A percentile compares a stretch with the other conserved stretches of the same genome.
These are phyloP conservation scores for Colletotrichum nymphaeae DNA, from an alignment of 2,329 filamentous ascomycete genomes.

Conservation along the genomic window DNA sequence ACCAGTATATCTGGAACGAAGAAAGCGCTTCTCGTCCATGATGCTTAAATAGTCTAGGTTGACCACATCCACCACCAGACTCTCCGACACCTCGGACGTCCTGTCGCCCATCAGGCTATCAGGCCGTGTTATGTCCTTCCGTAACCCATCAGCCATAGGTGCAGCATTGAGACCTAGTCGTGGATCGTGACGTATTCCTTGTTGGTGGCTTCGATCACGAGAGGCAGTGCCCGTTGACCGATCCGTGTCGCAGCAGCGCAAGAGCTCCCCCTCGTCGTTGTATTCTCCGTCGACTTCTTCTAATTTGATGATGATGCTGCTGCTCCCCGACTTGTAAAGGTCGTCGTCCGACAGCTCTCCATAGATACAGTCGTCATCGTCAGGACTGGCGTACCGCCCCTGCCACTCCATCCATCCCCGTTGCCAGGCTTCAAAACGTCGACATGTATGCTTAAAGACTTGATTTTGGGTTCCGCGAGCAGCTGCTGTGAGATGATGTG, in stretches of 20 bases:
- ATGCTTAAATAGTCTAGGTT: neutral
- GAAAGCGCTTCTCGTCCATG: neutral
- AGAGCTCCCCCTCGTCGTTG: neutral
- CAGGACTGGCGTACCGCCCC: neutral
- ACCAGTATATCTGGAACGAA: neutral
- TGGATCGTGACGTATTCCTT: neutral
- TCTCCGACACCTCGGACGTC: neutral
- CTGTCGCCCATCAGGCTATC: neutral
- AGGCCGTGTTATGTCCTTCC: neutral
- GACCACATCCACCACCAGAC: neutral
- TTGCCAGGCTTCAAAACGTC: too few relatives aligned
- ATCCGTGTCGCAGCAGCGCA: too few relatives aligned
- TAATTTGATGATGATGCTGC: too few relatives aligned
- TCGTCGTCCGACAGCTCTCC: neutral
- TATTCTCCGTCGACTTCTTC: too few relatives aligned
- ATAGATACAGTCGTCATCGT: neutral
- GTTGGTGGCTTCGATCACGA: neutral
- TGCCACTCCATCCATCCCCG: too few relatives aligned
- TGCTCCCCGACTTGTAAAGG: neutral
- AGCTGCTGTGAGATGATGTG: too few relatives aligned
- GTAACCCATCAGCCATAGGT: neutral
- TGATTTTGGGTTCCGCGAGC: too few relatives aligned
- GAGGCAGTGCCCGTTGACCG: too few relatives aligned
- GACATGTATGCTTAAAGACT: too few relatives aligned
- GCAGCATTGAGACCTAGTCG: neutral